These are phyloP conservation scores for Penicillium digitatum DNA, from an alignment of 2,329 filamentous ascomycete genomes.

Conservation along the genomic window DNA sequence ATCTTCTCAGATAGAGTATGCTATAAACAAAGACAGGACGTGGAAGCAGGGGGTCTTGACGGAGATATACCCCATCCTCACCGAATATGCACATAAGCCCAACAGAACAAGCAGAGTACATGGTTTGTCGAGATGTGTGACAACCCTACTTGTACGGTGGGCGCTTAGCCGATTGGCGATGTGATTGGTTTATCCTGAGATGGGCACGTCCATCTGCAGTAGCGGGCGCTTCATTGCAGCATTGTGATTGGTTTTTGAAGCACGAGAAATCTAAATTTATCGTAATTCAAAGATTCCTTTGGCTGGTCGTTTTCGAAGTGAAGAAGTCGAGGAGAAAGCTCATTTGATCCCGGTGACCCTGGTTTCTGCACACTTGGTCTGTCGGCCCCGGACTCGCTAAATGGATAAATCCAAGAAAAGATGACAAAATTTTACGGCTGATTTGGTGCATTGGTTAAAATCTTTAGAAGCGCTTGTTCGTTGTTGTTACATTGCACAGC, in stretches of 20 bases:
- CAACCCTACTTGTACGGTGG: constrained; percentile 24
- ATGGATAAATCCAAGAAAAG: not conserved
- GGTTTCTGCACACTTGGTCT: not conserved
- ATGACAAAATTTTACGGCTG: not conserved
- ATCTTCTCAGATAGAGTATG: not conserved
- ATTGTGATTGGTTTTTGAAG: constrained; percentile 13
- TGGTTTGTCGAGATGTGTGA: constrained; percentile 16
- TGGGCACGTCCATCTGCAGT: constrained; percentile 16
- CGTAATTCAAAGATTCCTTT: not conserved
- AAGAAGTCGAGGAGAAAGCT: constrained; percentile 5
- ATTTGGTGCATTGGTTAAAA: not conserved
- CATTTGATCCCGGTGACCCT: not conserved
- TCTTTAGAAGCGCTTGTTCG: not conserved
- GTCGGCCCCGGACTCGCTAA: not conserved
- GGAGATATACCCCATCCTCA: constrained; percentile 22
- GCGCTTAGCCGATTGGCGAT: constrained; percentile 28
- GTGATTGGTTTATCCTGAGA: constrained; percentile 23
- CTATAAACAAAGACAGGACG: constrained; percentile 5
- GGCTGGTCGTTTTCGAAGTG: not conserved
- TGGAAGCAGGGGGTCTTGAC: constrained; percentile 16
- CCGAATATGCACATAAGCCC: not conserved
- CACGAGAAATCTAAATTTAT: constrained; percentile 5
- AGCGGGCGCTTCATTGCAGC: constrained; percentile 19
- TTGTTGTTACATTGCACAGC: not conserved
- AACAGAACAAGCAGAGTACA: constrained; percentile 3